These are phyloP conservation scores for Chrysoporthe deuterocubensis DNA, from an alignment of 2,329 filamentous ascomycete species.

Conservation along the genomic window DNA sequence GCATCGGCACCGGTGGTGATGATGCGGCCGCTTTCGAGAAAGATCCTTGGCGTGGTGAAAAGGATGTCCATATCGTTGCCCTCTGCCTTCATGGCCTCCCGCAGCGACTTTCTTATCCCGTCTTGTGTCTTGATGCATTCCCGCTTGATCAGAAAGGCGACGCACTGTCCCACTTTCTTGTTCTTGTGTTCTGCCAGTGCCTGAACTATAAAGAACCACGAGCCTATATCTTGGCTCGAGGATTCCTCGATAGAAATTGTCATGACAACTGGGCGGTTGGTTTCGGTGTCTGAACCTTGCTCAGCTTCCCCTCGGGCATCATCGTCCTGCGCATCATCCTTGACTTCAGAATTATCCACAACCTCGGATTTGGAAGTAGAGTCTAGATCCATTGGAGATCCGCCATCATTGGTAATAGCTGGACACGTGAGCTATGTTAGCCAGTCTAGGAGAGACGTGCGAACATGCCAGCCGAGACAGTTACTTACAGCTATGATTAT, in stretches of 20 bases:
- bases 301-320: neutral
- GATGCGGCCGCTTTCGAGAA: constrained; percentile 1
- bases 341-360: no score
- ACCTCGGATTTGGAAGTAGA: neutral
- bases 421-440: neutral
- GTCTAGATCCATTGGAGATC: neutral
- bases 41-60: neutral
- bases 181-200: no score
- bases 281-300: neutral
- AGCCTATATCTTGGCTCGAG: neutral
- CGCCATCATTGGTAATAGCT: neutral
- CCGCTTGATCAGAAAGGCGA: constrained; percentile 5
- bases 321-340: neutral
- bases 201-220: neutral
- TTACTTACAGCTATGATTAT: neutral
- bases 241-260: neutral
- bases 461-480: neutral
- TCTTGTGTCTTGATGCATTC: constrained; percentile 11
- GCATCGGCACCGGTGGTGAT: neutral
- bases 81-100: neutral
- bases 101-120: neutral
- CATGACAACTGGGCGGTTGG: neutral
- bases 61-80: neutral
- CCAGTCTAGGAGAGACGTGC: neutral
- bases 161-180: neutral